These are phyloP conservation scores for Gossypium gossypioides DNA, from an alignment of 441 rosid species.

Conservation along the genomic window DNA sequence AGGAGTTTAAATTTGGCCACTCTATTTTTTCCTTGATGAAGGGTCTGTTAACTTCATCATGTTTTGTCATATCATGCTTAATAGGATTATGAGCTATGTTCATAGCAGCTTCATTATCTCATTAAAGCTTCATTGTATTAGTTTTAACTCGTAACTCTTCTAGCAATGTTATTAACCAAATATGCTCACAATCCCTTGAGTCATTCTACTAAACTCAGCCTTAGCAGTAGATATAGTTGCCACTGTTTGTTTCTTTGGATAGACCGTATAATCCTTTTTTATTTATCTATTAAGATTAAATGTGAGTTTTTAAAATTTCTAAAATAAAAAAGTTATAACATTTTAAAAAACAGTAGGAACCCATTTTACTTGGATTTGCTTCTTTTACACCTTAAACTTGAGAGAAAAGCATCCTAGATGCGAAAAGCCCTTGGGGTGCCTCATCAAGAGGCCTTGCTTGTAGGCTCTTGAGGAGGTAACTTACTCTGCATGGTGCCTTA, in stretches of 20 bases:
- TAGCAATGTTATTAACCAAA: neutral
- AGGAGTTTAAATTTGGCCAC: neutral
- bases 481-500: neutral
- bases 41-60: neutral
- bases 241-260: neutral
- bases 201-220: neutral
- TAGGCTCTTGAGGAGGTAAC: neutral
- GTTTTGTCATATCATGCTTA: neutral
- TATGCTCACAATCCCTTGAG: neutral
- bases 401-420: neutral
- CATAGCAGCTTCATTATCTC: neutral
- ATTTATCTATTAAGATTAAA: neutral
- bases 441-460: neutral
- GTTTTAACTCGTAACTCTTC: neutral
- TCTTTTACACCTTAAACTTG: neutral
- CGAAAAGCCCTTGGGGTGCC: neutral
- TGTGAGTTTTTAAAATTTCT: neutral
- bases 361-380: neutral
- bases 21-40: neutral
- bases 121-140: neutral
- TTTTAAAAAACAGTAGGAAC: neutral
- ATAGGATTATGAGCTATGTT: neutral
- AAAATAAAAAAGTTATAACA: neutral
- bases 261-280: neutral
- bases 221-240: neutral